A percentile compares a stretch with the other conserved stretches of the same genome.
phyloP scores from a whole-genome alignment of 2,329 filamentous ascomycete genomes.

The Fonsecaea multimorphosa region DNA sequence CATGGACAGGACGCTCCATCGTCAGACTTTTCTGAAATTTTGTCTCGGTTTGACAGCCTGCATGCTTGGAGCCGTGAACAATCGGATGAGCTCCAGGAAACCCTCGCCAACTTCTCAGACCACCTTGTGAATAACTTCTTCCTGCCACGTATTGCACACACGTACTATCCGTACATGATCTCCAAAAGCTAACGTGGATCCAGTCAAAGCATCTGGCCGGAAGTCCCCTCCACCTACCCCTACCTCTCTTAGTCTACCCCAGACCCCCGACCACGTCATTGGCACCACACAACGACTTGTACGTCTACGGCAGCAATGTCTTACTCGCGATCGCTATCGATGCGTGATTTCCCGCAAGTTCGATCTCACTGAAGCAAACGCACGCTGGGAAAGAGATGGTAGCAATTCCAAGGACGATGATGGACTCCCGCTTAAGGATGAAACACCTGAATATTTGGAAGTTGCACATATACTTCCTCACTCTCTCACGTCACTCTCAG shows the following conservation, averaged over 20 bases:
- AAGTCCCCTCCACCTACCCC: constrained; percentile 39
- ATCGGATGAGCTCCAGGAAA: constrained; percentile 7
- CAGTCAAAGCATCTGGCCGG: constrained; percentile 38
- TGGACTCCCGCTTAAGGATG: constrained; percentile 29
- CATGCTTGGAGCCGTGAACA: constrained; percentile 20
- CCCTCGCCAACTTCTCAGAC: constrained; percentile 33
- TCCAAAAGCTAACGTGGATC: background rate
- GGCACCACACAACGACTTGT: constrained; percentile 20
- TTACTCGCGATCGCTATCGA: constrained; percentile 29
- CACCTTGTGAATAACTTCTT: constrained; percentile 38
- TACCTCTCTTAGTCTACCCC: constrained; percentile 18
- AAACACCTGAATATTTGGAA: constrained; percentile 37
- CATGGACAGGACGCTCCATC: constrained; percentile 9
- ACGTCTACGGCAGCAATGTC: constrained; percentile 24
- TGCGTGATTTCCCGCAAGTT: constrained; percentile 32
- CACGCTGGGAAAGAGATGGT: constrained; percentile 5
- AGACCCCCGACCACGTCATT: constrained; percentile 7
- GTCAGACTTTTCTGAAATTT: constrained; percentile 18
- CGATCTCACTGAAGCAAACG: constrained; percentile 17
- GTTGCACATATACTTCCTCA: constrained; percentile 40
- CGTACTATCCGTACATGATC: background rate
- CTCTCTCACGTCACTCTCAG: constrained; percentile 30
- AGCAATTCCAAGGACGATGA: constrained; percentile 37
- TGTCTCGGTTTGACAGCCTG: constrained; percentile 32
- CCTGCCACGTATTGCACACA: constrained; percentile 32